Evolutionary conservation across 441 rosid genomes (phyloP), one percentile per base, ranked within the genome.

Genomic region (Daphne laureola): DNA sequence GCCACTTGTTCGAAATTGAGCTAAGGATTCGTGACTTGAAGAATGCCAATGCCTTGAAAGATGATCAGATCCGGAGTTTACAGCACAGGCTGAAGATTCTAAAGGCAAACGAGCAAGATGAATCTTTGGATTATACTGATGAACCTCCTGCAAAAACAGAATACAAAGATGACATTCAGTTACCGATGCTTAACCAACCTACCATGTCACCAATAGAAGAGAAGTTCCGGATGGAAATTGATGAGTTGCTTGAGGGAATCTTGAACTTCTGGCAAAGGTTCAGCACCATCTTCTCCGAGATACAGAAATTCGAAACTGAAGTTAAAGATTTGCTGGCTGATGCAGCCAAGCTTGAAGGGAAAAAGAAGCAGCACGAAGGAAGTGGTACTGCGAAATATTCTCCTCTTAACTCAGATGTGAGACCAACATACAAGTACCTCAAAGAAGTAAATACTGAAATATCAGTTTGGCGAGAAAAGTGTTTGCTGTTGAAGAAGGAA

Each of bases 341-440:
- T 67, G n/a, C 73, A 55, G 5, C 43, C 2, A 81, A 81, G 49
- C 77, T 87, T 38, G 74, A 76, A 17, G 78, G 73, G 31, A 77
- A 67, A 65, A 56, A 68, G 65, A 79, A 75, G 74, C 78, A 75
- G 74, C 78, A 65, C 43, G 91, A 81, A 1, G 86, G 81, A 38
- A 84, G 86, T 48, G 59, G 75, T 8, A 63, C 66, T 14, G 59
- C 66, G 13, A 73, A 70, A 18, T 68, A 68, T 57, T 55, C 68
- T 54, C 57, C 68, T 54, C 57, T 78, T 5, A 78, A 59, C 73
- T 84, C 94, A 45, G 84, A 83, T 16, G 75, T 72, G 1, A 78
- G 81, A 62, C 89, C 96, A 0, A 64, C 83, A 55, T 83, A 84
- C 81, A 83, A 72, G 65, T 94, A 90, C 64, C 78, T 90, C 44